Conservation (phyloP, 441 rosid genomes). For the Hura crepitans region DNA sequence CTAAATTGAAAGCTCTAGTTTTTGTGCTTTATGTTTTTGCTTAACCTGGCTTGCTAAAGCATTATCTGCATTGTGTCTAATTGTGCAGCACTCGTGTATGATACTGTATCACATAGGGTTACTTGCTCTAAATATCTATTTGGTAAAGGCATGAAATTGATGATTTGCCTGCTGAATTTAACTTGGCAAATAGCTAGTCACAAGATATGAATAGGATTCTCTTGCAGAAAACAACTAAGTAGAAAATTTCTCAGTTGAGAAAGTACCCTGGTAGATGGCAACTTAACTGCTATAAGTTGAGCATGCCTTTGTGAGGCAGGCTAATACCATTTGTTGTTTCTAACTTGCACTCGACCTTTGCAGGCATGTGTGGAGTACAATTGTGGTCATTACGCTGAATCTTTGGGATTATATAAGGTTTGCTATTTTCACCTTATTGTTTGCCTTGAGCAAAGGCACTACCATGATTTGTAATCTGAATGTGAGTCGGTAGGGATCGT, state of each 20-base stretch:
- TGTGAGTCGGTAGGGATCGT: slow-evolving; percentile 6
- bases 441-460: background rate
- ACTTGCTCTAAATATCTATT: background rate
- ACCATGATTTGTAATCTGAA: slow-evolving; percentile 7
- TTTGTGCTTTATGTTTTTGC: background rate
- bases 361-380: slow-evolving; percentile 95
- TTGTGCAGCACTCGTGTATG: too few species aligned
- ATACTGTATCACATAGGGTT: background rate
- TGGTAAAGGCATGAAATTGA: background rate
- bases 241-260: background rate
- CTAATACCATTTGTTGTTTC: slow-evolving; percentile 18
- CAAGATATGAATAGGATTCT: background rate
- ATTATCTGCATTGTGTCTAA: background rate
- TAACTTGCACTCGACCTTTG: slow-evolving; percentile 26
- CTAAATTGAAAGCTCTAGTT: background rate
- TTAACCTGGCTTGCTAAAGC: background rate
- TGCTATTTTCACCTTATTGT: slow-evolving; percentile 27
- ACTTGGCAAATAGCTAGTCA: background rate
- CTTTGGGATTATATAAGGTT: slow-evolving; percentile 87
- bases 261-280: slow-evolving; percentile 1
- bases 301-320: slow-evolving; percentile 1
- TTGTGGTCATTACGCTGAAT: slow-evolving; percentile 73
- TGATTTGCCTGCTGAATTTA: background rate
- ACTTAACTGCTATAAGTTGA: background rate
- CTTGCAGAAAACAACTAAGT: background rate